Conservation (phyloP, 1,284 basidiomycete species). For the Volvariella volvacea region DNA sequence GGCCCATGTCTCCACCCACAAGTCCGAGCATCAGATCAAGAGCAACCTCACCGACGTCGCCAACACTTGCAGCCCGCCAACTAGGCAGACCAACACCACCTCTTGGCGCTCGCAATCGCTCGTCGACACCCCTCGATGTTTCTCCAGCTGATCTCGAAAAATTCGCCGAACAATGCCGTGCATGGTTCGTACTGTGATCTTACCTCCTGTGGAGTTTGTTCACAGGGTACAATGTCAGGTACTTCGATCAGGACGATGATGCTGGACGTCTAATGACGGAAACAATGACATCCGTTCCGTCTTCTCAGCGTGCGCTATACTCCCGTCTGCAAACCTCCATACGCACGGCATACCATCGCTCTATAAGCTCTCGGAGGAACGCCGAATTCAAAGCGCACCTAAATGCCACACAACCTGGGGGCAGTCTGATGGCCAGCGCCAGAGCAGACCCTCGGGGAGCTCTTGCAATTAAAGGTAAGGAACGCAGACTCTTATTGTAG, state of each 20-base stretch:
- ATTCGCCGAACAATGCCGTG: conserved; percentile 65
- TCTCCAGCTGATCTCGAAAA: conserved; percentile 58
- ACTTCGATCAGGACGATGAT: conserved; percentile 70
- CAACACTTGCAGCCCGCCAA: conserved; percentile 49
- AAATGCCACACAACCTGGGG: conserved; percentile 63
- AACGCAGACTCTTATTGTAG: conserved; percentile 2
- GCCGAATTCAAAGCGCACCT: conserved; percentile 76
- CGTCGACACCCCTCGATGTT: conserved; percentile 55
- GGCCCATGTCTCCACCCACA: conserved; percentile 43
- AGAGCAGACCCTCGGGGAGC: conserved; percentile 53
- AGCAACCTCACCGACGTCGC: conserved; percentile 47
- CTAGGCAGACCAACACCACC: conserved; percentile 51
- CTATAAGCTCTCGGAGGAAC: conserved; percentile 57
- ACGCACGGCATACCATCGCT: conserved; percentile 69
- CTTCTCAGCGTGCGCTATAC: conserved; percentile 71
- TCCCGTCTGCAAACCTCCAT: conserved; percentile 72
- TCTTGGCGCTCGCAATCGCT: conserved; percentile 48
- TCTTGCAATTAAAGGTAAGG: conserved; percentile 52
- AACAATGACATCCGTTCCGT: conserved; percentile 65
- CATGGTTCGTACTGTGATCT: conserved; percentile 44
- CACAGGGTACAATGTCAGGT: conserved; percentile 37
- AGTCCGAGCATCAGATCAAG: conserved; percentile 38
- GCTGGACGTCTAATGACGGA: conserved; percentile 73
- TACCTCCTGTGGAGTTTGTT: conserved; percentile 1
- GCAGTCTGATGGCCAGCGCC: conserved; percentile 62